phyloP scores from a whole-genome alignment of 345 rosid species.

The Heritiera fomes region DNA sequence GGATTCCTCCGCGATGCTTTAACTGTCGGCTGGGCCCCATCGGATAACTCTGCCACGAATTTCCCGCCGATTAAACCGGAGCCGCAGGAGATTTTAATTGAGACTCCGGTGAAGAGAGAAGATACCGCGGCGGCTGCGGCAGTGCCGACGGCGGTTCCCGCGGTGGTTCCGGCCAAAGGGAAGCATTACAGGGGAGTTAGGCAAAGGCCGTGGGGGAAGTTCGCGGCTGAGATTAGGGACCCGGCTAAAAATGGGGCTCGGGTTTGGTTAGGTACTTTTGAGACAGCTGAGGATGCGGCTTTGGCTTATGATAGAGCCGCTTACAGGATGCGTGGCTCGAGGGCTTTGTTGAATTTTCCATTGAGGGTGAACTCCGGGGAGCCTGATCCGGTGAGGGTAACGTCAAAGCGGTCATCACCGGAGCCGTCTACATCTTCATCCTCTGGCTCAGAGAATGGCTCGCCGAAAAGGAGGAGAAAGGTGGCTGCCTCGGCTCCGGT shows the following conservation, averaged over 20 bases:
- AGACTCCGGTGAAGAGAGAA: background rate
- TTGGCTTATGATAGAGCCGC: constrained; percentile 96
- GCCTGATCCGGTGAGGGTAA: constrained; percentile 92
- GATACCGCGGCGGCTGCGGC: constrained; percentile 15
- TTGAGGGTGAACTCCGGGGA: constrained; percentile 88
- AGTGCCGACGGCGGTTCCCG: constrained; percentile 26
- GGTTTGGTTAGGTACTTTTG: constrained; percentile 97
- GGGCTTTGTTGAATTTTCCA: constrained; percentile 89
- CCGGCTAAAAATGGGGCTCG: constrained; percentile 98
- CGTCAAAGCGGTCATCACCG: constrained; percentile 69
- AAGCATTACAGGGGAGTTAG: constrained; percentile 96
- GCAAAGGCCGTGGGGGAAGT: constrained; percentile 99
- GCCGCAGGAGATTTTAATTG: constrained; percentile 29
- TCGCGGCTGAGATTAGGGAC: constrained; percentile 96
- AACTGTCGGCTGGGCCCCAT: constrained; percentile 78
- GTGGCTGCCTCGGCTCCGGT: constrained; percentile 25
- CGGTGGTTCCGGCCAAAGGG: constrained; percentile 48
- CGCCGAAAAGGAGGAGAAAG: constrained; percentile 66
- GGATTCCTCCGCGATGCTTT: constrained; percentile 72
- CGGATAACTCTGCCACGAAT: constrained; percentile 29
- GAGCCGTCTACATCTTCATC: constrained; percentile 49
- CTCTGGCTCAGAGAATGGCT: constrained; percentile 40
- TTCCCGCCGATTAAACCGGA: constrained; percentile 45
- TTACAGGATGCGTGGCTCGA: constrained; percentile 93
- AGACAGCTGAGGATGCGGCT: constrained; percentile 98